Evolutionary conservation across 2,329 filamentous ascomycete species (phyloP), one percentile per base, ranked within the genome.

Genomic region (Aspergillus sp.): DNA sequence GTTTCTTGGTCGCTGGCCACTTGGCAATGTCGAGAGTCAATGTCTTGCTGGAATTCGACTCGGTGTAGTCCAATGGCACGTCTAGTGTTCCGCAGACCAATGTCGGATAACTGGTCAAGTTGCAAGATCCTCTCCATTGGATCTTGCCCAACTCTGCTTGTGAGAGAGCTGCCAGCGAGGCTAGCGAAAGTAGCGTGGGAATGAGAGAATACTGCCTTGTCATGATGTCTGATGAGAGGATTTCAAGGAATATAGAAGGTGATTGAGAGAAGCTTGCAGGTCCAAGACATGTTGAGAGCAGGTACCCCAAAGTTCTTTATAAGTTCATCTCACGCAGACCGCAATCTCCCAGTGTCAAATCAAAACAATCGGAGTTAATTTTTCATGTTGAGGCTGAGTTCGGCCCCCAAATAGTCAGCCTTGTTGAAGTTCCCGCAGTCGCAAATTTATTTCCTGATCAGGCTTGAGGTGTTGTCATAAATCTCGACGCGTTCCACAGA

Each of bases 11-110:
- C 3, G 61, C 58, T 15, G 61, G 58, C n/a, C 49, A 59, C 38
- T 60, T 60, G 17, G 53, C 17, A 4, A 63, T 49, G 25, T 60
- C 41, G 3, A 60, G 61, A 6, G 45, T 56, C 12, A 63, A 30
- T 2, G 55, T 60, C 25, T 63, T 51, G 8, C 23, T 60, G 45
- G 32, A 50, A 3, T 47, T 23, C 1, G 19, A 55, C n/a, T 56
- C 55, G 8, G 54, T 60, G 23, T 63, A 63, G 50, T 63, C 61
- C 17, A 58, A 55, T 4, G 61, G 61, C 28, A 63, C 61, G 3
- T 63, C 61, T 9, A 60, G 45, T 19, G 58, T 55, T n/a, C 54
- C 61, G 32, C 61, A 63, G 19, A 45, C 13, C 41, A 45, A 23
- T 23, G 17, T 10, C 3, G 53, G 45, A 2, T 9, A 39, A 55